Conservation (phyloP, 192 early-diverging fungal species). For the Backusella sp. region DNA sequence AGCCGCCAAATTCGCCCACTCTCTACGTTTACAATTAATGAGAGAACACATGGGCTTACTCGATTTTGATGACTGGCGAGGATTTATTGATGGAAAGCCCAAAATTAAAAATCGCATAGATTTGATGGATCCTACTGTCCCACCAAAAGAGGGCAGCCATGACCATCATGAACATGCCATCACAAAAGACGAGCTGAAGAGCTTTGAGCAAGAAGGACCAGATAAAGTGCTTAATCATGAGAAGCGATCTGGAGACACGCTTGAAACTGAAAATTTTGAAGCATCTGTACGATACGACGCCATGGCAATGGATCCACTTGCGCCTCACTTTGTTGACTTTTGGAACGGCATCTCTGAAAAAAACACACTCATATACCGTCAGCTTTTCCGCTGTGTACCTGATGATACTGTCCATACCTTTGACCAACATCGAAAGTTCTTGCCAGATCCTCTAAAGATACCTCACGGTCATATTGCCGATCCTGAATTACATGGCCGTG, state of each 20-base stretch:
- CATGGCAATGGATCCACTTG: conserved; percentile 68
- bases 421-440: conserved; percentile 46
- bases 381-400: conserved; percentile 80
- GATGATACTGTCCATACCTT: conserved; percentile 68
- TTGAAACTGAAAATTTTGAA: neutral
- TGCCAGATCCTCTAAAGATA: conserved; percentile 42
- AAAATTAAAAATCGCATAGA: neutral
- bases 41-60: conserved; percentile 81
- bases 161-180: neutral
- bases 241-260: neutral
- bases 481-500: conserved; percentile 22
- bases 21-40: conserved; percentile 72
- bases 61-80: conserved; percentile 38
- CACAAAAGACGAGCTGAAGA: conserved; percentile 23
- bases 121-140: neutral
- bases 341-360: conserved; percentile 56
- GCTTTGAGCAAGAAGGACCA: conserved; percentile 32
- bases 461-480: conserved; percentile 47
- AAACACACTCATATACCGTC: conserved; percentile 67
- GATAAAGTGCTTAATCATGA: conserved; percentile 29
- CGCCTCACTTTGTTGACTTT: conserved; percentile 49
- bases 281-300: conserved; percentile 15
- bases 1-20: conserved; percentile 67
- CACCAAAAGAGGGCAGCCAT: neutral
- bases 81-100: conserved; percentile 16